Evolutionary conservation across 176 grass and related monocot genomes (phyloP).

Genomic region (Oryza punctata): DNA sequence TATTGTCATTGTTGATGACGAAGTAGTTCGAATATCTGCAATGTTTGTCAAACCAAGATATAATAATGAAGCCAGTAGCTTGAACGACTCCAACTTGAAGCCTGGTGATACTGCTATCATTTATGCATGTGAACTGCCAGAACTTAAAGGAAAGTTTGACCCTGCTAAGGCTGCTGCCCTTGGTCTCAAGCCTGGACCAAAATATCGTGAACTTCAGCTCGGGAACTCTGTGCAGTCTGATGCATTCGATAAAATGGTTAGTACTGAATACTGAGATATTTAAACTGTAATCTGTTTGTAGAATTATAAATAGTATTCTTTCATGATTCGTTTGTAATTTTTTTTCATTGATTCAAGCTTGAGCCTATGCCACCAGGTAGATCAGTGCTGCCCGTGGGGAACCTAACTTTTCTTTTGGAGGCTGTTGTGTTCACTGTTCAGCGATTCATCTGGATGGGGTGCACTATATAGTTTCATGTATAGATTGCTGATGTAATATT

Average conservation of each 20-base stretch:
- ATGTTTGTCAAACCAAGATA: conserved; percentile 74
- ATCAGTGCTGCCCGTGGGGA: background rate
- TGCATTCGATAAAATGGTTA: conserved; percentile 59
- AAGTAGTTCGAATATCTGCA: conserved; percentile 88
- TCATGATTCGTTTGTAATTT: background rate
- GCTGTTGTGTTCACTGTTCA: background rate
- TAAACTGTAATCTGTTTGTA: background rate
- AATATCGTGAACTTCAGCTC: conserved; percentile 88
- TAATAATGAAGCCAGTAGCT: conserved; percentile 39
- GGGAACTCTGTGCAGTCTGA: conserved; percentile 91
- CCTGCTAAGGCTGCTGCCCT: conserved; percentile 73
- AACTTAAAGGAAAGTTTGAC: conserved; percentile 98
- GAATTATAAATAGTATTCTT: background rate
- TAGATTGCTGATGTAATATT: background rate
- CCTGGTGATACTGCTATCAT: conserved; percentile 88
- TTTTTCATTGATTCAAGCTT: conserved; percentile 20
- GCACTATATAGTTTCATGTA: background rate
- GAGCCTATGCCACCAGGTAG: background rate
- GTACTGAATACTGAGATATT: conserved; percentile 26
- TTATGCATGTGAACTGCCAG: conserved; percentile 87
- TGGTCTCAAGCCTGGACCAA: conserved; percentile 77
- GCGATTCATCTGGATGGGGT: background rate
- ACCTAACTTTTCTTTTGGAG: background rate
- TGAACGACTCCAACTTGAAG: conserved; percentile 50
- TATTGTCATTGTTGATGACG: conserved; percentile 78